These are phyloP conservation scores for Rosa rugosa DNA, from an alignment of 306 rosid species.

Conservation along the genomic window DNA sequence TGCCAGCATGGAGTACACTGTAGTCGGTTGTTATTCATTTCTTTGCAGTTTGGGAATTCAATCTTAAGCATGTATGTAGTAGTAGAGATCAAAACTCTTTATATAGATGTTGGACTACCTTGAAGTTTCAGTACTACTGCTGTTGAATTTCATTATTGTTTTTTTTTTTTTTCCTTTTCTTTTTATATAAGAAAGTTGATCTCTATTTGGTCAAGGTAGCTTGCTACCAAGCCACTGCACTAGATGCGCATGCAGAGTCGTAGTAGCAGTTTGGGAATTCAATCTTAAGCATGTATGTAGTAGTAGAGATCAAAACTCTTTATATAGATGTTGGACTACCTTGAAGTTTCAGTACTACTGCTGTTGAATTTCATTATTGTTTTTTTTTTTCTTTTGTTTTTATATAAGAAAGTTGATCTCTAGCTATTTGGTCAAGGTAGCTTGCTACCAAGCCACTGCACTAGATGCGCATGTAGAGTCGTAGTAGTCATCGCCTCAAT, in stretches of 20 bases:
- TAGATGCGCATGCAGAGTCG: neutral
- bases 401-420: constrained; percentile 11
- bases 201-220: neutral
- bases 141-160: neutral
- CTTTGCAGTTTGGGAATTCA: neutral
- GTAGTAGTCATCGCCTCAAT: neutral
- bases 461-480: neutral
- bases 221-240: neutral
- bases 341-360: constrained; percentile 11
- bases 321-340: neutral
- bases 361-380: neutral
- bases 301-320: neutral
- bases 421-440: neutral
- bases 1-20: neutral
- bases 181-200: constrained; percentile 11
- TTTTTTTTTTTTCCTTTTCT: neutral
- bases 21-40: neutral
- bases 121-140: constrained; percentile 8
- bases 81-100: neutral
- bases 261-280: neutral
- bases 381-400: neutral
- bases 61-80: neutral
- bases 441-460: neutral
- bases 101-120: neutral
- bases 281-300: neutral